phyloP scores from a whole-genome alignment of 495 filamentous ascomycete species.

The Talaromyces wortmannii region DNA sequence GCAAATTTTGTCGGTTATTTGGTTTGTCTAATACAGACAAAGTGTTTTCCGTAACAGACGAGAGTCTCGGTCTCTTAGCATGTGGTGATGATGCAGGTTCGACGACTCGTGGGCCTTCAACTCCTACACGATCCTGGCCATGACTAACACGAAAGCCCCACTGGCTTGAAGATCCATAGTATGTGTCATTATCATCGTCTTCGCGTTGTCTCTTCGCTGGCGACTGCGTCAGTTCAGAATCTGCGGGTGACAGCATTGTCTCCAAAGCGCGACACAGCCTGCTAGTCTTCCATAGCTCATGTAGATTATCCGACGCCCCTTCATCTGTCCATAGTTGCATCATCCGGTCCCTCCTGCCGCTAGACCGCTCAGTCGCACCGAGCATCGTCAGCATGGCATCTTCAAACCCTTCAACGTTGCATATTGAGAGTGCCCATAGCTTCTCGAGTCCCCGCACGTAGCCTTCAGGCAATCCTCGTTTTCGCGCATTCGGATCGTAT shows the following conservation, averaged over 20 bases:
- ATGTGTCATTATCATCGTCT: slow-evolving; percentile 18
- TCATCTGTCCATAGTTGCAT: slow-evolving; percentile 45
- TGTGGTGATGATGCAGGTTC: slow-evolving; percentile 16
- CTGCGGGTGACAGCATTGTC: slow-evolving; percentile 40
- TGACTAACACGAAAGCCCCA: slow-evolving; percentile 31
- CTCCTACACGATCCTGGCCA: slow-evolving; percentile 17
- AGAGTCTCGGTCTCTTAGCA: slow-evolving; percentile 23
- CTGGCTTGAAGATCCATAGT: slow-evolving; percentile 12
- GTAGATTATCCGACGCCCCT: slow-evolving; percentile 42
- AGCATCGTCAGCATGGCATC: slow-evolving; percentile 39
- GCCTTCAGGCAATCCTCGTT: slow-evolving; percentile 51
- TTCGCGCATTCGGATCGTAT: slow-evolving; percentile 64
- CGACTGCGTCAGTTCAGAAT: slow-evolving; percentile 12
- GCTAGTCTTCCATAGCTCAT: slow-evolving; percentile 52
- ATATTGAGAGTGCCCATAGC: slow-evolving; percentile 37
- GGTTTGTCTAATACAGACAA: slow-evolving; percentile 7
- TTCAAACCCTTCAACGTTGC: slow-evolving; percentile 42
- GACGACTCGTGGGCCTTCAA: slow-evolving; percentile 23
- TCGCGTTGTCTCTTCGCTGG: slow-evolving; percentile 32
- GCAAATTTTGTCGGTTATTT: slow-evolving; percentile 17
- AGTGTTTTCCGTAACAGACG: slow-evolving; percentile 1
- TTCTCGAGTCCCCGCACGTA: slow-evolving; percentile 40
- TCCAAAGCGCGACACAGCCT: slow-evolving; percentile 47
- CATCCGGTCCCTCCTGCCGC: slow-evolving; percentile 21
- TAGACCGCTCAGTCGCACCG: slow-evolving; percentile 28